A percentile compares a stretch with the other conserved stretches of the same genome.
These are phyloP conservation scores for Aspergillus homomorphus DNA, from an alignment of 495 filamentous ascomycete species.

Conservation along the genomic window DNA sequence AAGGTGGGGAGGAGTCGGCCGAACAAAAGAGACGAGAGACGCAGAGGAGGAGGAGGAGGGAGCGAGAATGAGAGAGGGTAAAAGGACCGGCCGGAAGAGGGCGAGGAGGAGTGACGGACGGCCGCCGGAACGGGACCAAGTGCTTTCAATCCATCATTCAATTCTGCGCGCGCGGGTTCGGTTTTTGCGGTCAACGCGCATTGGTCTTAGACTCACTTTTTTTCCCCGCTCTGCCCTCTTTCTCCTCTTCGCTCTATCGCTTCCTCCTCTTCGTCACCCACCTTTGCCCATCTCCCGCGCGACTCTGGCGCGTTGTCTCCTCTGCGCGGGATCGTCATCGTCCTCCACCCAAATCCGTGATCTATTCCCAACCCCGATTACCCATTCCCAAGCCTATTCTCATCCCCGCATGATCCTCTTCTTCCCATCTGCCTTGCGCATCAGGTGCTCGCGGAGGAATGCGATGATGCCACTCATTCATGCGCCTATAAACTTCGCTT, in stretches of 20 bases:
- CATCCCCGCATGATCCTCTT: not conserved
- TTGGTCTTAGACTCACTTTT: slow-evolving; percentile 7
- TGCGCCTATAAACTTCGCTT: slow-evolving; percentile 13
- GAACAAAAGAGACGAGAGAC: slow-evolving; percentile 31
- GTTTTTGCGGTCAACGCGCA: slow-evolving; percentile 9
- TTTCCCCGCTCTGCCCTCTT: slow-evolving; percentile 18
- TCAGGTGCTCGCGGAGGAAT: not conserved
- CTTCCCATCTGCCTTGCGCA: not conserved
- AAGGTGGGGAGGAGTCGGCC: slow-evolving; percentile 25
- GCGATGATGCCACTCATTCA: slow-evolving; percentile 11
- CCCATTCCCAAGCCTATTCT: not conserved
- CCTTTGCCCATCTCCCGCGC: no score
- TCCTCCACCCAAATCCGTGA: not conserved
- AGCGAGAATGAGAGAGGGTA: slow-evolving; percentile 15
- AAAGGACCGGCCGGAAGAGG: slow-evolving; percentile 37
- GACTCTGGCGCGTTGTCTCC: not conserved
- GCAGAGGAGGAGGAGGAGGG: slow-evolving; percentile 24
- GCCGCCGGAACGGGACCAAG: slow-evolving; percentile 29
- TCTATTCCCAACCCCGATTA: not conserved
- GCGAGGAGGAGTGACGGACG: slow-evolving; percentile 5
- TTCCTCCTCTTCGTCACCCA: not conserved
- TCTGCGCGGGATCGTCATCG: not conserved
- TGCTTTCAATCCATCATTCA: slow-evolving; percentile 3
- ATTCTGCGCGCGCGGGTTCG: slow-evolving; percentile 1
- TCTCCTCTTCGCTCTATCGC: slow-evolving; percentile 5